Base-by-base conservation (phyloP, 805 yeast species). In the Zygosaccharomyces bisporus region DNA sequence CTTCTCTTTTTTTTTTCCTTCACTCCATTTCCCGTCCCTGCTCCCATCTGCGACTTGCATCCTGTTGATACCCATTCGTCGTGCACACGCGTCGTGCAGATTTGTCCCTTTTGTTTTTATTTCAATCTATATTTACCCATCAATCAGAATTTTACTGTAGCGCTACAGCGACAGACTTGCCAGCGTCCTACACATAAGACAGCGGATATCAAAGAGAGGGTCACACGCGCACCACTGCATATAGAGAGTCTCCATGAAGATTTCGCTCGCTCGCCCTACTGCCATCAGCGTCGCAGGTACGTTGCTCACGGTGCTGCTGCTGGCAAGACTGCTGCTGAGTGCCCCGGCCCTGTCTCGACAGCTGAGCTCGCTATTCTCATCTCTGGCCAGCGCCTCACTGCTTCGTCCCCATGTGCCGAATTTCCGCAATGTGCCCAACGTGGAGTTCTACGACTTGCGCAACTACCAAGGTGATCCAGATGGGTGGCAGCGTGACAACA, bases 401-500 rank as follows among this genome's bases (percentile, higher is more conserved):
- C 50, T 56, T 14, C 45, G 44, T 29, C 55, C 57, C 3, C 69
- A 68, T 43, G 59, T 57, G n/a, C 75, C 75, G 6, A 60, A 64
- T 41, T 61, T 71, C 31, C 49, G 54, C 10, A 54, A 57, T 23
- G 55, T 58, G 4, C 69, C 70, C 6, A 58, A 51, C 34, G 87
- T 86, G 8, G 81, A 76, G 53, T 85, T 76, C 56, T 87, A 81
- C 61, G 97, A 90, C 61, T 69, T 90, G 56, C 73, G 71, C 14
- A 75, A 83, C 49, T 80, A 79, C 54, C 72, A 68, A 38, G 89
- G 93, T 5, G 66, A 82, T 10, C 74, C 74, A 5, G 75, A 80
- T 42, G 96, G 96, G 6, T 84, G 93, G 93, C 84, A 82, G 55
- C 69, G 72, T 38, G 78, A 76, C 10, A 96, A 90, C 60, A 73